Conservation (phyloP, 805 yeast species). For the Schizosaccharomyces octosporus region DNA sequence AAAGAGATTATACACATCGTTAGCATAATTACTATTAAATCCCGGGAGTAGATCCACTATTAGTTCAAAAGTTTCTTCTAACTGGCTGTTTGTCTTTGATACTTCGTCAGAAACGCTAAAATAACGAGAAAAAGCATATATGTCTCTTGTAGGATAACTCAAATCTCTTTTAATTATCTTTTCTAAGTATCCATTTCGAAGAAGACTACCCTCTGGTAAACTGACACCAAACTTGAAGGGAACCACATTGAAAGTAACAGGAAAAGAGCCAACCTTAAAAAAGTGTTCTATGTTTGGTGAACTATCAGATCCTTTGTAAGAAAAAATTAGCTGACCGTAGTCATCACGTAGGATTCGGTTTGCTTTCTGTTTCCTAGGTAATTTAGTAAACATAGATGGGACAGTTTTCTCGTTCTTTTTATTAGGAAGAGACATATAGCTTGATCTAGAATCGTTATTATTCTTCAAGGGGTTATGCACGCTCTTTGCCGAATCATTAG, state of each 20-base stretch:
- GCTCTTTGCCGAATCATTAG: too few relatives aligned
- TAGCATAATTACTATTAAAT: neutral
- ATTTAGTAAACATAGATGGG: neutral
- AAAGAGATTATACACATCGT: neutral
- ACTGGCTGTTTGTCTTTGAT: neutral
- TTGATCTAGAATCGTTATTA: too few relatives aligned
- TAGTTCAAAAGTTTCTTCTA: neutral
- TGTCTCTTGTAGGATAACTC: neutral
- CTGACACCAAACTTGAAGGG: neutral
- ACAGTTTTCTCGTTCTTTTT: too few relatives aligned
- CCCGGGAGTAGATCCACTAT: neutral
- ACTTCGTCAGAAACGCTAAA: neutral
- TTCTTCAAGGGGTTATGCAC: too few relatives aligned
- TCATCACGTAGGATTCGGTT: neutral
- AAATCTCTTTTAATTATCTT: neutral
- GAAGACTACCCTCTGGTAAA: neutral
- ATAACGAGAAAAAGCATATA: neutral
- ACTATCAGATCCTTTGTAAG: neutral
- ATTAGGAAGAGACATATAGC: too few relatives aligned
- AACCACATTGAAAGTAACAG: neutral
- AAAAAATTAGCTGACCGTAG: neutral
- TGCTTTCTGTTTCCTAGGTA: neutral
- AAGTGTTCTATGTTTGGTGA: neutral
- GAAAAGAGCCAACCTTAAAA: neutral
- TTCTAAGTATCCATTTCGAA: neutral